Evolutionary conservation across 2,329 filamentous ascomycete species (phyloP).

Genomic region (Alternaria ethzedia): DNA sequence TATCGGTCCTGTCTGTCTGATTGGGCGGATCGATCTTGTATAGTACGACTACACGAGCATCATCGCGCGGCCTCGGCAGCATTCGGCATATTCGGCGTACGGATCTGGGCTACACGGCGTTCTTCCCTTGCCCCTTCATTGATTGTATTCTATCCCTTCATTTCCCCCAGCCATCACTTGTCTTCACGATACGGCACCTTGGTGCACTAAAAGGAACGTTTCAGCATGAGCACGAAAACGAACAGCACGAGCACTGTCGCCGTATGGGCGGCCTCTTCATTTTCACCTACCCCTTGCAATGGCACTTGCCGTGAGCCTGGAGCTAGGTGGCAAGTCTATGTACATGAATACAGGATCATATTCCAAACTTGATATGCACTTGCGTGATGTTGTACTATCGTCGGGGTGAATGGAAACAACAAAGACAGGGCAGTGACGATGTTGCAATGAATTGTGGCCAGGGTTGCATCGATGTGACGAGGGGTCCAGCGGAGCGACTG

Average conservation of each 20-base stretch:
- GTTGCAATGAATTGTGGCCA: not conserved
- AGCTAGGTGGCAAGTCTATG: constrained; percentile 13
- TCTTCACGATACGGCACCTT: constrained; percentile 21
- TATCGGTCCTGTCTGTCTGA: constrained; percentile 31
- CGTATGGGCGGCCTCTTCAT: not conserved
- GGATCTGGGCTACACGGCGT: constrained; percentile 18
- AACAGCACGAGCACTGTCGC: constrained; percentile 9
- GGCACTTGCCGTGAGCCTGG: constrained; percentile 19
- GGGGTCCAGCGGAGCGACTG: not conserved
- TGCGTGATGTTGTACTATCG: not conserved
- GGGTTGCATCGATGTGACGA: not conserved
- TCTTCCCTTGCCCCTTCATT: constrained; percentile 15
- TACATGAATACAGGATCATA: constrained; percentile 2
- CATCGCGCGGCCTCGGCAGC: constrained; percentile 38
- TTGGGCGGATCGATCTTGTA: constrained; percentile 40
- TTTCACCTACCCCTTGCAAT: not conserved
- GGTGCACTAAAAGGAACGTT: constrained; percentile 25
- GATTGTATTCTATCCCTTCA: constrained; percentile 11
- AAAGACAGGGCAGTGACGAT: not conserved
- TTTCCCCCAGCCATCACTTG: constrained; percentile 4
- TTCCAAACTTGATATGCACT: not conserved
- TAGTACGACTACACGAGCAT: constrained; percentile 46
- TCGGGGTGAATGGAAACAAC: not conserved
- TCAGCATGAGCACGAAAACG: constrained; percentile 15
- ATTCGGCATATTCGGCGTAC: constrained; percentile 41